Percentiles rank a stretch among this genome's conserved stretches.
Evolutionary conservation across 352 stramenopile genomes (phyloP).

Genomic region (Globisporangium barbulae): DNA sequence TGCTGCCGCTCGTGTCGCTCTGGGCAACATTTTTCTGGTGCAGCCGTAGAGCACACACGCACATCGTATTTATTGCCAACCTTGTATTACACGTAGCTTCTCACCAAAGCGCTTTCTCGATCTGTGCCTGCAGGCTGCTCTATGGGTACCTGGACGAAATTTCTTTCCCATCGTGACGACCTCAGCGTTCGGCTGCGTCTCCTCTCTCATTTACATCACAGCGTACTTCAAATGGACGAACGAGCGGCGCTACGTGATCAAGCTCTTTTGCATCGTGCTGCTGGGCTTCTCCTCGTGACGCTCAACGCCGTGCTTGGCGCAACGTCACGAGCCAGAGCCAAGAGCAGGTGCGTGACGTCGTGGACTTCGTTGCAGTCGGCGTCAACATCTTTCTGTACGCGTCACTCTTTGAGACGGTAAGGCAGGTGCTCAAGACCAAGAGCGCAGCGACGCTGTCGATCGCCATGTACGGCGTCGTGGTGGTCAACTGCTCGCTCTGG

Average conservation of each 20-base stretch:
- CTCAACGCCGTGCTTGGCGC: constrained; percentile 29
- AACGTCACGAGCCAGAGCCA: constrained; percentile 27
- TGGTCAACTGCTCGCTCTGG: constrained; percentile 54
- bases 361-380: constrained; percentile 18
- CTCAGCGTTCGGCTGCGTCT: background rate
- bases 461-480: constrained; percentile 42
- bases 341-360: constrained; percentile 10
- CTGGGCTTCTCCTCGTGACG: constrained; percentile 8
- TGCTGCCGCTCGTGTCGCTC: constrained; percentile 14
- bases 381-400: constrained; percentile 26
- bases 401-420: constrained; percentile 31
- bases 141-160: constrained; percentile 6
- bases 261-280: constrained; percentile 5
- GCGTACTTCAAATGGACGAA: constrained; percentile 9
- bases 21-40: constrained; percentile 12
- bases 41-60: background rate
- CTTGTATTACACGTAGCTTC: background rate
- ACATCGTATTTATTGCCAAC: background rate
- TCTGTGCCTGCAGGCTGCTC: constrained; percentile 7
- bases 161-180: constrained; percentile 5
- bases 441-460: constrained; percentile 38
- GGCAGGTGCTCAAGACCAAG: constrained; percentile 27
- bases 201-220: constrained; percentile 2
- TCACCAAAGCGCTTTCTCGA: background rate
- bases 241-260: constrained; percentile 12